phyloP scores from a whole-genome alignment of 2,329 filamentous ascomycete genomes.

The Ophiostoma perfectum region DNA sequence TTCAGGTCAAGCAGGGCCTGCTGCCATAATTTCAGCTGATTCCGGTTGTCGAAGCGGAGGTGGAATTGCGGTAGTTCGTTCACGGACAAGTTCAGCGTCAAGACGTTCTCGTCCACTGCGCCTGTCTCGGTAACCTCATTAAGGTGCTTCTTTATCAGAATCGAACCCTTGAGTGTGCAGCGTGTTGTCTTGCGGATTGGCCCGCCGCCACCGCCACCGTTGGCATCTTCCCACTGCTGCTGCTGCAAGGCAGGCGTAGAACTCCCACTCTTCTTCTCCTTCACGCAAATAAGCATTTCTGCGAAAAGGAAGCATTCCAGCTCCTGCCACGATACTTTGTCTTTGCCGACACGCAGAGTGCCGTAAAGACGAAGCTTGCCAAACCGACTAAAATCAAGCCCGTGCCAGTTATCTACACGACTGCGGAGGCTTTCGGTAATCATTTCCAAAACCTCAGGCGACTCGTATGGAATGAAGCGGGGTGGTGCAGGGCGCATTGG shows the following conservation, averaged over 20 bases:
- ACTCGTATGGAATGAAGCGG: conserved; percentile 66
- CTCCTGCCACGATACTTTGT: conserved; percentile 95
- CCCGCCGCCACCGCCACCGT: conserved; percentile 38
- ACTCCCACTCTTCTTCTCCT: conserved; percentile 72
- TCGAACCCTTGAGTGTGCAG: conserved; percentile 93
- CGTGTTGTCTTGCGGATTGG: conserved; percentile 55
- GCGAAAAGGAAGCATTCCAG: conserved; percentile 94
- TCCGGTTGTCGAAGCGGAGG: conserved; percentile 76
- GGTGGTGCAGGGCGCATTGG: conserved; percentile 52
- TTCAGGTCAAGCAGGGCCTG: conserved; percentile 81
- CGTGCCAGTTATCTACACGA: conserved; percentile 98
- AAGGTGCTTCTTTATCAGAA: conserved; percentile 95
- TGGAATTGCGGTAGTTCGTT: conserved; percentile 90
- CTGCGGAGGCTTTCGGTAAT: conserved; percentile 78
- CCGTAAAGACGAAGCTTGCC: conserved; percentile 87
- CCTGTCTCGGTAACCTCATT: conserved; percentile 76
- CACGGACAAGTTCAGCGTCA: conserved; percentile 87
- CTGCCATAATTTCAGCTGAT: conserved; percentile 85
- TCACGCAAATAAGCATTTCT: conserved; percentile 99
- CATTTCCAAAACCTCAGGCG: conserved; percentile 70
- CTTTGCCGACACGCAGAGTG: conserved; percentile 88
- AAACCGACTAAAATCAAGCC: conserved; percentile 87
- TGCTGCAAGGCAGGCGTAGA: conserved; percentile 33
- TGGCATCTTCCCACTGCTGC: conserved; percentile 62
- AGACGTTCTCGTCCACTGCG: conserved; percentile 67